Evolutionary conservation across 2,329 filamentous ascomycete species (phyloP).

Genomic region (Pestalotiopsis sp.): DNA sequence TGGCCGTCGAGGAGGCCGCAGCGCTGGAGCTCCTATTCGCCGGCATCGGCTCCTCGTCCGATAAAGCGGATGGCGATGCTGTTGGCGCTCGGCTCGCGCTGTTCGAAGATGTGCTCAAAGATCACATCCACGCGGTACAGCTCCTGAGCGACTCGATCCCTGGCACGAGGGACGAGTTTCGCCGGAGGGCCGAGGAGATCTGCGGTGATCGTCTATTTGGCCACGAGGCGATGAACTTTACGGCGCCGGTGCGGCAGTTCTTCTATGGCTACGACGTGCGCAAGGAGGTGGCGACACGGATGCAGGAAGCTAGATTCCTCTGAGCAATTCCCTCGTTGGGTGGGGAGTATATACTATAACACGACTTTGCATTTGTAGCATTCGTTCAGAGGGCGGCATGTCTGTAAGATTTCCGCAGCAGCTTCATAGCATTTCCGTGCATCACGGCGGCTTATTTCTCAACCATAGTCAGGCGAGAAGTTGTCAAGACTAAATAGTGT

Average conservation of each 20-base stretch:
- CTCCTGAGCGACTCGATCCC: constrained; percentile 15
- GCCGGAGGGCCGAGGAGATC: constrained; percentile 13
- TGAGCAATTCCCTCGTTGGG: background rate
- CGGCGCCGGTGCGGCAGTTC: constrained; percentile 12
- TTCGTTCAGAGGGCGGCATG: background rate
- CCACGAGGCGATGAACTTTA: constrained; percentile 12
- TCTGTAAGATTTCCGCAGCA: background rate
- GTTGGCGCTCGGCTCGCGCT: constrained; percentile 8
- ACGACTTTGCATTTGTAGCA: background rate
- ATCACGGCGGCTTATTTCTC: background rate
- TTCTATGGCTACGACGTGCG: constrained; percentile 16
- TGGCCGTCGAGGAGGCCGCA: constrained; percentile 15
- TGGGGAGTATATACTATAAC: background rate
- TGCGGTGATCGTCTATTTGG: constrained; percentile 10
- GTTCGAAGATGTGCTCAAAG: constrained; percentile 13
- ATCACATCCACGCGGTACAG: constrained; percentile 16
- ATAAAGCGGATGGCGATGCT: background rate
- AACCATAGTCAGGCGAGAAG: background rate
- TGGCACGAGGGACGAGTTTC: constrained; percentile 7
- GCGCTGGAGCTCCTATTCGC: constrained; percentile 13
- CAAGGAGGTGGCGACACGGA: constrained; percentile 11
- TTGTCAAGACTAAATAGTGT: background rate
- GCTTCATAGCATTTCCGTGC: background rate
- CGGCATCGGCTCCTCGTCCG: background rate
- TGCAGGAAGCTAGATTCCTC: constrained; percentile 4